These are phyloP conservation scores for Mycena vitilis DNA, from an alignment of 768 basidiomycete species.

Conservation along the genomic window DNA sequence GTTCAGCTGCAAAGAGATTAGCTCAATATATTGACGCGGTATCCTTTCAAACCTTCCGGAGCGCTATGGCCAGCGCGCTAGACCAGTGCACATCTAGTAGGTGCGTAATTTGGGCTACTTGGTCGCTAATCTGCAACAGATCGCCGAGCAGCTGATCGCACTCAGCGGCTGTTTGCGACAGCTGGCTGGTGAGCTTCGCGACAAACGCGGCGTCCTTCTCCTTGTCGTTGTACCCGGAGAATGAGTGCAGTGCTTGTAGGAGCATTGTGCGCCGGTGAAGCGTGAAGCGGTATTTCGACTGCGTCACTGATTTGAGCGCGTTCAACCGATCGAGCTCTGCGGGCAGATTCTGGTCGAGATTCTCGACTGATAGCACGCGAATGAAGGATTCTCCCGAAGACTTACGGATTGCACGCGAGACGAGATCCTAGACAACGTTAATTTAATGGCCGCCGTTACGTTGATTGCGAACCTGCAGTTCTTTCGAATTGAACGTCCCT, in stretches of 20 bases:
- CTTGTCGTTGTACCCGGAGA: conserved; percentile 50
- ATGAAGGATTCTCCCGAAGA: conserved; percentile 78
- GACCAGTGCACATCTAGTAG: conserved; percentile 76
- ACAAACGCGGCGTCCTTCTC: conserved; percentile 54
- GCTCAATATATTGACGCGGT: conserved; percentile 14
- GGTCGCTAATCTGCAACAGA: conserved; percentile 69
- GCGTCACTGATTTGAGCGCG: conserved; percentile 61
- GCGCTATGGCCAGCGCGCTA: conserved; percentile 80
- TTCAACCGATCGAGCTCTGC: conserved; percentile 71
- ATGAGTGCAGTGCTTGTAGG: conserved; percentile 74
- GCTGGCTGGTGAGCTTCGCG: conserved; percentile 62
- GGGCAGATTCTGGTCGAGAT: conserved; percentile 68
- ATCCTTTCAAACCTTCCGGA: conserved; percentile 66
- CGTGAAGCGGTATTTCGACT: conserved; percentile 76
- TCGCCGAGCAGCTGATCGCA: conserved; percentile 71
- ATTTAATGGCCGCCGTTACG: background rate
- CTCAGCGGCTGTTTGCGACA: conserved; percentile 67
- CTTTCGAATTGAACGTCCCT: conserved; percentile 70
- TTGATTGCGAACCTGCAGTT: conserved; percentile 55
- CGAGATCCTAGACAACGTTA: conserved; percentile 64
- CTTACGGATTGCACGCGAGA: conserved; percentile 75
- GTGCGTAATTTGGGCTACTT: conserved; percentile 69
- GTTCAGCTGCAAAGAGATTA: conserved; percentile 61
- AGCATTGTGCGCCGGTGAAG: conserved; percentile 76
- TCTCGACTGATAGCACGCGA: conserved; percentile 72